Conservation (phyloP, 345 rosid species). For the Citrus australasica region DNA sequence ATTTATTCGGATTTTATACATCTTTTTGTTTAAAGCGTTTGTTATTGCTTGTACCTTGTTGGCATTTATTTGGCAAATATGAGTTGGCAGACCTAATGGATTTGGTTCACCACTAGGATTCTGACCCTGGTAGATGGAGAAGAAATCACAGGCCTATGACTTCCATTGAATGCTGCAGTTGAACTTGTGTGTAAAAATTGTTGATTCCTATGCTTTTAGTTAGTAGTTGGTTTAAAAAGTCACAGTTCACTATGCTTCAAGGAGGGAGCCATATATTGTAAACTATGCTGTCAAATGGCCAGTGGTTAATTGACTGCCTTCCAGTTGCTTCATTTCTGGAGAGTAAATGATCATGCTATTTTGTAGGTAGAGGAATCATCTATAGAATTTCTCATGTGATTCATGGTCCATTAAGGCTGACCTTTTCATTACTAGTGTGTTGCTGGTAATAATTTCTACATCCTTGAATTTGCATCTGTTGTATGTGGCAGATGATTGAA, state of each 20-base stretch:
- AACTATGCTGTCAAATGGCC: background rate
- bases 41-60: background rate
- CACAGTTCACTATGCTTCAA: background rate
- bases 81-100: background rate
- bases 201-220: background rate
- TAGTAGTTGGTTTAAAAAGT: background rate
- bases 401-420: background rate
- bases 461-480: background rate
- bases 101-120: background rate
- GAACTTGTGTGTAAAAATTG: background rate
- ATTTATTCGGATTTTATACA: background rate
- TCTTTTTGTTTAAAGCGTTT: background rate
- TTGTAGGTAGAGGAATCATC: background rate
- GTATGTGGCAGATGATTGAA: slow-evolving; percentile 73
- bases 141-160: background rate
- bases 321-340: background rate
- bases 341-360: background rate
- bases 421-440: background rate
- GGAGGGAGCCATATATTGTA: background rate
- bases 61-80: background rate
- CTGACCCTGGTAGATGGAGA: background rate
- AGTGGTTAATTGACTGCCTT: background rate
- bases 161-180: background rate
- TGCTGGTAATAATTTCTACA: background rate
- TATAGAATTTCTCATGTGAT: background rate